Evolutionary conservation across 2,329 filamentous ascomycete genomes (phyloP).

Genomic region (Ascochyta koolunga): DNA sequence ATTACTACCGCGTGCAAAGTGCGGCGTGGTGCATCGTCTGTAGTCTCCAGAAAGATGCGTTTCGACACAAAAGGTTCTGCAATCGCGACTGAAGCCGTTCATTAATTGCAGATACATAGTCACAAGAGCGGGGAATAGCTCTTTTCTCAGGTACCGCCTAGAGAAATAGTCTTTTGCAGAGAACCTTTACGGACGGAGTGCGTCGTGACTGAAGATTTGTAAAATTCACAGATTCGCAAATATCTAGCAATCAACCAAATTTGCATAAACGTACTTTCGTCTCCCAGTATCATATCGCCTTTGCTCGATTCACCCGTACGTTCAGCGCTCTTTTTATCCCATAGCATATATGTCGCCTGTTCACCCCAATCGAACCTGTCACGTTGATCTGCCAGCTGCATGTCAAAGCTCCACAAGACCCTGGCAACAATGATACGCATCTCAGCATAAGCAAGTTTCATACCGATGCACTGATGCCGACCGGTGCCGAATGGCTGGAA

Average conservation of each 20-base stretch:
- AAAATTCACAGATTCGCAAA: neutral
- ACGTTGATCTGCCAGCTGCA: constrained; percentile 14
- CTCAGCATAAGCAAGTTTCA: constrained; percentile 38
- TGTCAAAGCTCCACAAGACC: constrained; percentile 50
- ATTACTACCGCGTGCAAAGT: too few relatives aligned
- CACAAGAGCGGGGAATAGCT: too few relatives aligned
- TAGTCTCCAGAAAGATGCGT: too few relatives aligned
- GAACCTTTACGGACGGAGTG: too few relatives aligned
- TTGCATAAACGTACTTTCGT: neutral
- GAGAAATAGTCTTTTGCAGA: too few relatives aligned
- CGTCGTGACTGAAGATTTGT: too few relatives aligned
- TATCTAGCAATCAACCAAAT: neutral
- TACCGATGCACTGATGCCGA: constrained; percentile 36
- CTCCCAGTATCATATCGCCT: neutral
- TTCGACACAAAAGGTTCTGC: too few relatives aligned
- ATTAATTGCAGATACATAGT: too few relatives aligned
- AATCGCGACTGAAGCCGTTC: too few relatives aligned
- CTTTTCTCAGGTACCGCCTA: too few relatives aligned
- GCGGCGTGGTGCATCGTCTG: too few relatives aligned
- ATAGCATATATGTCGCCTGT: constrained; percentile 31
- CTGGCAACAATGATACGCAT: constrained; percentile 49
- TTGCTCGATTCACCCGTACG: neutral
- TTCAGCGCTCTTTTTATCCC: constrained; percentile 26
- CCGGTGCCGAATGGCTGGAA: constrained; percentile 39
- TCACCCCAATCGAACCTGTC: constrained; percentile 31